phyloP scores from a whole-genome alignment of 2,329 filamentous ascomycete species.

The Xylaria sp. region DNA sequence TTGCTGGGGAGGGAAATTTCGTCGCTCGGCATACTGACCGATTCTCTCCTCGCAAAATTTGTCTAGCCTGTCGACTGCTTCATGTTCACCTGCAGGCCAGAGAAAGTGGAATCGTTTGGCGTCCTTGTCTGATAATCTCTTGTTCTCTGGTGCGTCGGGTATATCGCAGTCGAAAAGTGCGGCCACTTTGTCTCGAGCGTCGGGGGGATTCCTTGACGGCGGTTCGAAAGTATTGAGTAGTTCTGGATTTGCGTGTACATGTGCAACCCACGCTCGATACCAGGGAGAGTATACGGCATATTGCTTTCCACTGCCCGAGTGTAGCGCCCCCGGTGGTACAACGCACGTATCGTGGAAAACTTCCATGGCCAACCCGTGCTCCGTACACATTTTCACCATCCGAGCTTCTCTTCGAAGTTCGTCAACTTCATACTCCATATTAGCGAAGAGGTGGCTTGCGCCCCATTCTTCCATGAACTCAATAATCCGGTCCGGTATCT shows the following conservation, averaged over 20 bases:
- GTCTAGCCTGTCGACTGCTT: slow-evolving; percentile 70
- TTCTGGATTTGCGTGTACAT: slow-evolving; percentile 76
- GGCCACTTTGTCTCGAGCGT: slow-evolving; percentile 52
- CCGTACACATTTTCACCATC: slow-evolving; percentile 69
- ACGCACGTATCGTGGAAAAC: slow-evolving; percentile 84
- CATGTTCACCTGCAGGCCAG: slow-evolving; percentile 82
- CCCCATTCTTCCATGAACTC: slow-evolving; percentile 77
- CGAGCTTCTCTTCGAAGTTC: slow-evolving; percentile 81
- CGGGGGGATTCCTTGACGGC: slow-evolving; percentile 65
- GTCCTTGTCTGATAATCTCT: slow-evolving; percentile 69
- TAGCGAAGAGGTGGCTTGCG: slow-evolving; percentile 79
- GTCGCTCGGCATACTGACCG: slow-evolving; percentile 67
- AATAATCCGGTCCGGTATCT: slow-evolving; percentile 69
- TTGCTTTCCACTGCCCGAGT: slow-evolving; percentile 76
- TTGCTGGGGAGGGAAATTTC: slow-evolving; percentile 73
- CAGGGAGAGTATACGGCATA: slow-evolving; percentile 88
- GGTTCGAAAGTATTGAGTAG: slow-evolving; percentile 71
- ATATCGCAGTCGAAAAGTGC: slow-evolving; percentile 66
- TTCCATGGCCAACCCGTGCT: slow-evolving; percentile 74
- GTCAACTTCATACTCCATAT: slow-evolving; percentile 92
- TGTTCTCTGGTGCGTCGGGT: slow-evolving; percentile 71
- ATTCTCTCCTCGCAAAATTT: slow-evolving; percentile 76
- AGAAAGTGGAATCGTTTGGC: slow-evolving; percentile 65
- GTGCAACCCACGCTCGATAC: slow-evolving; percentile 79
- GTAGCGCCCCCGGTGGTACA: slow-evolving; percentile 76